Evolutionary conservation across 2,329 filamentous ascomycete species (phyloP).

Genomic region (Alternaria gaisen): DNA sequence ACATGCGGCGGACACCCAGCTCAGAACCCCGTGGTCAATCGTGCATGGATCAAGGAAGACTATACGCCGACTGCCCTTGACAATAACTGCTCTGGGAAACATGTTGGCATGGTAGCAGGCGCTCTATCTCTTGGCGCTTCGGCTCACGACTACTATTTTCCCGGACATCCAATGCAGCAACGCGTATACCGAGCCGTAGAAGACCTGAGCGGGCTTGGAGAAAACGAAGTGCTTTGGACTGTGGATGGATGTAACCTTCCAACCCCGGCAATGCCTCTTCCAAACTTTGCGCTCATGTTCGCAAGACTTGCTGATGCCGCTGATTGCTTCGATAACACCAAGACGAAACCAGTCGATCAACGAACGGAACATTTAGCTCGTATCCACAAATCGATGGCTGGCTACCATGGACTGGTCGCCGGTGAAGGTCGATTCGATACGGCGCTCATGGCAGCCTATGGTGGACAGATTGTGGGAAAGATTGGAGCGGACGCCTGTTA

Average conservation of each 20-base stretch:
- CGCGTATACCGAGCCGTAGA: slow-evolving; percentile 50
- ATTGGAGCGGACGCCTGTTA: slow-evolving; percentile 62
- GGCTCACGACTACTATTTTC: background rate
- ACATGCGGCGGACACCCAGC: slow-evolving; percentile 1
- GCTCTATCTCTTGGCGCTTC: slow-evolving; percentile 49
- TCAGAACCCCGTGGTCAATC: slow-evolving; percentile 40
- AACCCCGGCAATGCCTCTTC: background rate
- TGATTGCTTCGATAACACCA: background rate
- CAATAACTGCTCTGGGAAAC: slow-evolving; percentile 62
- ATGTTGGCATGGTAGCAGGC: slow-evolving; percentile 59
- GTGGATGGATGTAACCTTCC: slow-evolving; percentile 4
- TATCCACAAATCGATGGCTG: slow-evolving; percentile 48
- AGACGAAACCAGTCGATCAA: background rate
- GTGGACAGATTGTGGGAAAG: slow-evolving; percentile 56
- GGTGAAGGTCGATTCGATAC: slow-evolving; percentile 61
- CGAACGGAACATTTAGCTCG: background rate
- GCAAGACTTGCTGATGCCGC: slow-evolving; percentile 2
- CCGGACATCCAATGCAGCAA: slow-evolving; percentile 36
- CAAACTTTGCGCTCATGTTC: slow-evolving; percentile 4
- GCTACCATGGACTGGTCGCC: slow-evolving; percentile 56
- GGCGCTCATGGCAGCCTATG: slow-evolving; percentile 53
- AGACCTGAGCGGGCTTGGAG: slow-evolving; percentile 15
- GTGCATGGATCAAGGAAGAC: slow-evolving; percentile 52
- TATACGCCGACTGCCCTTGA: slow-evolving; percentile 51
- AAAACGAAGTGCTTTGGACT: slow-evolving; percentile 3